A percentile compares a stretch with the other conserved stretches of the same genome.
Evolutionary conservation across 2,329 filamentous ascomycete species (phyloP).

Genomic region (Cladophialophora yegresii): DNA sequence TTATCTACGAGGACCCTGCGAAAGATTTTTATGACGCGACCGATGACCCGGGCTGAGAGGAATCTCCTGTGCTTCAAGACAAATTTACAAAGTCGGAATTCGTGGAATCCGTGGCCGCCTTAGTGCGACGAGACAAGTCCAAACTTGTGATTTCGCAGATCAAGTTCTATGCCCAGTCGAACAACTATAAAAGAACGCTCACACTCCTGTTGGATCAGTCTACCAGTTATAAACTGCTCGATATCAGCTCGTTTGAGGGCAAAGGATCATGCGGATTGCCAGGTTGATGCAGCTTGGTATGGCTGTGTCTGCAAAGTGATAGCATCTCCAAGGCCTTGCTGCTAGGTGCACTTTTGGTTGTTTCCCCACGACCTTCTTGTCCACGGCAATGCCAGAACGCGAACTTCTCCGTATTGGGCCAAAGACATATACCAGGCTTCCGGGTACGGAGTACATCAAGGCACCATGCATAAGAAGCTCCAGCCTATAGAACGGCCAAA

Average conservation of each 20-base stretch:
- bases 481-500: no score
- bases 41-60: slow-evolving; percentile 10
- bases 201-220: background rate
- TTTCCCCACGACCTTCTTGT: background rate
- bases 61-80: background rate
- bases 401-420: background rate
- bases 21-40: slow-evolving; percentile 13
- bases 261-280: background rate
- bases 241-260: background rate
- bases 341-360: no score
- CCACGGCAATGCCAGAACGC: background rate
- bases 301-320: no score
- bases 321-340: no score
- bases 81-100: background rate
- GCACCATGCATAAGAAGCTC: background rate
- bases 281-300: no score
- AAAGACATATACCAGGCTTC: background rate
- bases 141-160: background rate
- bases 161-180: background rate
- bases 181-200: background rate
- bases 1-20: slow-evolving; percentile 19
- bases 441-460: background rate
- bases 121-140: background rate
- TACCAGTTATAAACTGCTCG: no score
- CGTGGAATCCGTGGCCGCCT: background rate